Base-by-base conservation (phyloP, 345 rosid species). In the Camelina laxa region DNA sequence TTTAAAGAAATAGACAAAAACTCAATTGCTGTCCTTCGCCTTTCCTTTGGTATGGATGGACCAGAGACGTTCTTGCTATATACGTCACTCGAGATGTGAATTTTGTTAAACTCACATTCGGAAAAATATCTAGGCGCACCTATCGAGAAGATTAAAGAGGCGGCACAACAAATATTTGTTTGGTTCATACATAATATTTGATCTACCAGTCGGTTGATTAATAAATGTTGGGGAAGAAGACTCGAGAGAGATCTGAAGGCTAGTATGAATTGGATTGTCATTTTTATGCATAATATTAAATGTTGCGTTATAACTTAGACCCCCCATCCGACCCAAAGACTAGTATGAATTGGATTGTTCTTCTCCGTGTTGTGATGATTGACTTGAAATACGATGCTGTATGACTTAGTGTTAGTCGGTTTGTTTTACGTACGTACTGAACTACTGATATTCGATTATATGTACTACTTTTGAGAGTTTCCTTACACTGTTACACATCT, bases 311-410 rank as follows among this genome's bases (percentile, higher is more conserved):
- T 22, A 65, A 44, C 5, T 20, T 15, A 66, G 16, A 66, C 31
- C 16, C 57, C 50, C 41, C 12, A 9, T 36, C 45, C 33, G 22
- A 47, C 48, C 56, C 16, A 65, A 56, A 55, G 50, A 49, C 21
- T n/a, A 49, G 35, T 74, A 67, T 65, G 72, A 65, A 65, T 45
- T 65, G 72, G 60, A 65, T 56, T 45, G 45, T 74, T 74, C 58
- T 31, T 57, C 45, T 45, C 38, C n/a, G 5, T 30, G 49, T 55
- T 33, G 36, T 55, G 57, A 44, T 55, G 20, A 22, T 56, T 65
- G 11, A 45, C 36, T 47, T 57, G 59, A 65, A 58, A 17, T 74
- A 30, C 7, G 20, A 50, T 74, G 60, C 53, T 66, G 4, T 17
- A 66, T 24, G 67, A 48, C 67, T 58, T 11, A 24, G 42, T 39